Conservation (phyloP, 306 rosid genomes). For the Vigna mungo region DNA sequence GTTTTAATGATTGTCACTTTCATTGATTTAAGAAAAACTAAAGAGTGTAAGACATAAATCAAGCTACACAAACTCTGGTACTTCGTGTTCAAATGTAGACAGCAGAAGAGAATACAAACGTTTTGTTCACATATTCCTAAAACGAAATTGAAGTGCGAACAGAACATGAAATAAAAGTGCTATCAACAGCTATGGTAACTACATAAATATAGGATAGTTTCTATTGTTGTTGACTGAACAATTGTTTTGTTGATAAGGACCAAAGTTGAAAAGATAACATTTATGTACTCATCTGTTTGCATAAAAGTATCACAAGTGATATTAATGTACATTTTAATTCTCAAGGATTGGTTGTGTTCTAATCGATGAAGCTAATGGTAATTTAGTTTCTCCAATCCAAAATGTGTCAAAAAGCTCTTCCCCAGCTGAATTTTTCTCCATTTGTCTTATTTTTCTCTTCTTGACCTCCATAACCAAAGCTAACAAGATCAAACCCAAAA, state of each 20-base stretch:
- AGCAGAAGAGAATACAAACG: not conserved
- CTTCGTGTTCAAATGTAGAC: no score
- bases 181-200: not conserved
- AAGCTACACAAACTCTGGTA: not conserved
- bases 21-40: not conserved
- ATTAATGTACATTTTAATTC: slow-evolving; percentile 43
- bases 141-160: not conserved
- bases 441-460: slow-evolving; percentile 50
- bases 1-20: not conserved
- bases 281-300: slow-evolving; percentile 36
- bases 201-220: not conserved
- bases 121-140: not conserved
- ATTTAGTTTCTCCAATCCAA: slow-evolving; percentile 82
- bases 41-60: not conserved
- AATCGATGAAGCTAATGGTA: slow-evolving; percentile 77
- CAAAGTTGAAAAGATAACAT: slow-evolving; percentile 19
- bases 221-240: slow-evolving; percentile 11
- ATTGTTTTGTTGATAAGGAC: slow-evolving; percentile 26
- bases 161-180: slow-evolving; percentile 23
- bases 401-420: slow-evolving; percentile 67
- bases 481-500: slow-evolving; percentile 48
- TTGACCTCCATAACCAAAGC: slow-evolving; percentile 44
- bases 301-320: not conserved
- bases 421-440: slow-evolving; percentile 73
- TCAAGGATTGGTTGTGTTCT: slow-evolving; percentile 89